Conservation (phyloP, 2,329 filamentous ascomycete genomes). For the Hypocreales sp. region DNA sequence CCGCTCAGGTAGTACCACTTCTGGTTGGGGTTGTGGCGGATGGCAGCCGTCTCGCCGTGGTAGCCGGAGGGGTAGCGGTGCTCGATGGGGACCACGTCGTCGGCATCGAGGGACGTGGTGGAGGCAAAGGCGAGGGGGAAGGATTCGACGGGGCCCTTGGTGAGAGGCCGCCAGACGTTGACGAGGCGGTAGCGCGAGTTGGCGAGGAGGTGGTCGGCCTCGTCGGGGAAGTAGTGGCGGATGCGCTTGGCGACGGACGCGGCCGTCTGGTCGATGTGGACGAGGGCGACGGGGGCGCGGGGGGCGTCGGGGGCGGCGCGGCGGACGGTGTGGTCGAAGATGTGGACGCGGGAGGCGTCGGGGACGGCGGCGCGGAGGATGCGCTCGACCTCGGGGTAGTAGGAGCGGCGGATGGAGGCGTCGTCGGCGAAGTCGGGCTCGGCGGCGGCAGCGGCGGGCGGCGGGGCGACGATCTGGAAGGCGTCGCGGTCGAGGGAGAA, state of each 20-base stretch:
- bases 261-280: constrained; percentile 74
- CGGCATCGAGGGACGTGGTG: constrained; percentile 41
- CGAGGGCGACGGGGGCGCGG: constrained; percentile 54
- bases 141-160: constrained; percentile 43
- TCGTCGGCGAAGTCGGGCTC: constrained; percentile 48
- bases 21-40: constrained; percentile 45
- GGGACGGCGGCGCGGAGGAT: constrained; percentile 53
- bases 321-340: constrained; percentile 88
- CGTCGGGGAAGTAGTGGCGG: constrained; percentile 45
- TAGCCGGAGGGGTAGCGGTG: constrained; percentile 52
- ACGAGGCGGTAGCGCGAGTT: constrained; percentile 63
- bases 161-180: constrained; percentile 68
- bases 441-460: constrained; percentile 30
- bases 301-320: constrained; percentile 39
- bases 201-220: constrained; percentile 53
- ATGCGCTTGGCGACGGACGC: constrained; percentile 52
- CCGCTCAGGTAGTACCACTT: constrained; percentile 71
- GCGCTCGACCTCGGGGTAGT: constrained; percentile 73
- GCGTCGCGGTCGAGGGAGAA: constrained; percentile 60
- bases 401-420: constrained; percentile 49
- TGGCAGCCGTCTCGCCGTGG: constrained; percentile 58
- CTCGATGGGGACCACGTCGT: constrained; percentile 56
- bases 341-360: constrained; percentile 47
- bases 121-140: constrained; percentile 56
- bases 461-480: constrained; percentile 48